These are phyloP conservation scores for Cubamyces lactineus DNA, from an alignment of 768 basidiomycete species.

Conservation along the genomic window DNA sequence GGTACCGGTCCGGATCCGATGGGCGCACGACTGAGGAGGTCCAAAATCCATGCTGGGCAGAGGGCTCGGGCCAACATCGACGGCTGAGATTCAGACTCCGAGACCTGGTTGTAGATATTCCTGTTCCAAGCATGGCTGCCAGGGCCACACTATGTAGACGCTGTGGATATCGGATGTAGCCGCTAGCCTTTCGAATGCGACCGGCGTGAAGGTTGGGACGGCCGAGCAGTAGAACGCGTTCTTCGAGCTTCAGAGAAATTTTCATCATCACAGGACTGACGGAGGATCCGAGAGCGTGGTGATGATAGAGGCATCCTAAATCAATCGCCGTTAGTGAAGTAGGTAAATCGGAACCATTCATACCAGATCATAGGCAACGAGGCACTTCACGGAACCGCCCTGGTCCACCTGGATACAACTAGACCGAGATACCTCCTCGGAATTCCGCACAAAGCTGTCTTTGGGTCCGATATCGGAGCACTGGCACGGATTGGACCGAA, in stretches of 20 bases:
- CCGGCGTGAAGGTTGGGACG: background rate
- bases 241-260: background rate
- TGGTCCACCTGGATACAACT: background rate
- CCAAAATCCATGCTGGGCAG: constrained; percentile 1
- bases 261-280: constrained; percentile 6
- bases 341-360: background rate
- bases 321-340: background rate
- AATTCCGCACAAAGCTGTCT: background rate
- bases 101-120: constrained; percentile 3
- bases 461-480: background rate
- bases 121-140: background rate
- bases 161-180: constrained; percentile 2
- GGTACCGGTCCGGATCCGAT: constrained; percentile 18
- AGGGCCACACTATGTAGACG: constrained; percentile 2
- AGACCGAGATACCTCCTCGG: background rate
- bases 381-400: background rate
- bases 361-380: background rate
- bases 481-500: background rate
- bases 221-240: background rate
- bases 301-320: background rate
- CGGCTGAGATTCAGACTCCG: constrained; percentile 13
- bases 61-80: constrained; percentile 6
- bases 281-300: background rate
- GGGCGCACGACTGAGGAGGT: background rate
- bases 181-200: background rate